Conservation (phyloP, 2,329 filamentous ascomycete genomes). For the Aspergillus fijiensis region DNA sequence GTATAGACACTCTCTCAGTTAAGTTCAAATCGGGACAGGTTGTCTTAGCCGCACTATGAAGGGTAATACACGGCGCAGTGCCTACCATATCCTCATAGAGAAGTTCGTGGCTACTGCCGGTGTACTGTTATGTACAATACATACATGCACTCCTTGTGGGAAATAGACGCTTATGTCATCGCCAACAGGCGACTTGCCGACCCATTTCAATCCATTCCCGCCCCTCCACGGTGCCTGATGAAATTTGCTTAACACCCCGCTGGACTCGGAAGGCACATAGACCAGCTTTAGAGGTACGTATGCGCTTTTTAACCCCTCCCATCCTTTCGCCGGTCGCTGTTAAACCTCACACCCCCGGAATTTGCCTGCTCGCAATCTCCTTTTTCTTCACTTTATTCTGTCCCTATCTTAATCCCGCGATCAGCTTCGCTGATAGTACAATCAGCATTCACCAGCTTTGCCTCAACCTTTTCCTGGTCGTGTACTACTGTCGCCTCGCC, state of each 20-base stretch:
- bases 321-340: background rate
- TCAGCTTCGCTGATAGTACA: slow-evolving; percentile 5
- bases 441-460: slow-evolving; percentile 20
- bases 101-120: too few relatives aligned
- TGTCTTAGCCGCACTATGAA: too few relatives aligned
- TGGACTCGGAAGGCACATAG: slow-evolving; percentile 27
- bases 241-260: slow-evolving; percentile 36
- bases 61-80: too few relatives aligned
- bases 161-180: slow-evolving; percentile 33
- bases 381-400: background rate
- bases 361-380: background rate
- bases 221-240: slow-evolving; percentile 38
- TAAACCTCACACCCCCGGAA: background rate
- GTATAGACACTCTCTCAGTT: too few relatives aligned
- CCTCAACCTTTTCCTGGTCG: slow-evolving; percentile 24
- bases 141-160: background rate
- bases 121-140: too few relatives aligned
- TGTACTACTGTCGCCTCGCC: slow-evolving; percentile 38
- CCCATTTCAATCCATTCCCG: slow-evolving; percentile 18
- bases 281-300: slow-evolving; percentile 27
- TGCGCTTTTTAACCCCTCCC: background rate
- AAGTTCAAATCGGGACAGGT: too few relatives aligned
- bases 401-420: background rate
- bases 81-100: too few relatives aligned
- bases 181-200: slow-evolving; percentile 20